Evolutionary conservation across 495 filamentous ascomycete species (phyloP).

Genomic region (Xylaria bambusicola): DNA sequence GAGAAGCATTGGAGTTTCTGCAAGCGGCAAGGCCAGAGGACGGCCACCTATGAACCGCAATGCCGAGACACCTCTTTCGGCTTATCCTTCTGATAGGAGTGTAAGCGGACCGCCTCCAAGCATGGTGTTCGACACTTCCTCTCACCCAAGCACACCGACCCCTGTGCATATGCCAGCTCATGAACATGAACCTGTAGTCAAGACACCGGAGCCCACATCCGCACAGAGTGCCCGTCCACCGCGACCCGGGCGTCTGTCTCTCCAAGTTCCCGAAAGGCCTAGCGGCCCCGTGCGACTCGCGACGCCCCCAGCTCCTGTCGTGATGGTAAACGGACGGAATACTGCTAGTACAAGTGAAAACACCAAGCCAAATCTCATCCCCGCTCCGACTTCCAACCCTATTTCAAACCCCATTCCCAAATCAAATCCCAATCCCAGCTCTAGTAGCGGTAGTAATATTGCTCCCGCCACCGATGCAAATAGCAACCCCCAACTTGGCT

Average conservation of each 20-base stretch:
- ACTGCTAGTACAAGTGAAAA: conserved; percentile 21
- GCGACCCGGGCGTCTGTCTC: conserved; percentile 61
- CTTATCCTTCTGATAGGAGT: conserved; percentile 65
- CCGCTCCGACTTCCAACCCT: too few relatives aligned
- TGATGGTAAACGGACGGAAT: conserved; percentile 67
- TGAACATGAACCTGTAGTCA: conserved; percentile 23
- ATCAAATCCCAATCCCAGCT: too few relatives aligned
- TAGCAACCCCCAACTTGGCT: not conserved
- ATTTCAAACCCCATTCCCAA: too few relatives aligned
- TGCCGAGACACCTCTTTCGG: conserved; percentile 78
- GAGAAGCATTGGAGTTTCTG: conserved; percentile 67
- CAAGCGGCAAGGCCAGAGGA: conserved; percentile 76
- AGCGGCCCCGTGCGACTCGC: conserved; percentile 76
- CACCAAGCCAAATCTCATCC: too few relatives aligned
- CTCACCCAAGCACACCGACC: conserved; percentile 18
- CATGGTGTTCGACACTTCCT: conserved; percentile 21
- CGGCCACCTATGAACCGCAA: conserved; percentile 77
- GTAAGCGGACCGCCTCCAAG: conserved; percentile 32
- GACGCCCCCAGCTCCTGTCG: conserved; percentile 63
- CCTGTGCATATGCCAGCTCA: conserved; percentile 31
- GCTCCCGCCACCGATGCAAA: conserved; percentile 17
- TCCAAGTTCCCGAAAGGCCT: conserved; percentile 78
- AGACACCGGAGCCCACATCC: conserved; percentile 23
- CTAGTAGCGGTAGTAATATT: conserved; percentile 22
- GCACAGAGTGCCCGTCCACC: conserved; percentile 23